Percentiles rank a stretch among this genome's conserved stretches.
Evolutionary conservation across 2,329 filamentous ascomycete genomes (phyloP).

Genomic region (Monosporascus sp.): DNA sequence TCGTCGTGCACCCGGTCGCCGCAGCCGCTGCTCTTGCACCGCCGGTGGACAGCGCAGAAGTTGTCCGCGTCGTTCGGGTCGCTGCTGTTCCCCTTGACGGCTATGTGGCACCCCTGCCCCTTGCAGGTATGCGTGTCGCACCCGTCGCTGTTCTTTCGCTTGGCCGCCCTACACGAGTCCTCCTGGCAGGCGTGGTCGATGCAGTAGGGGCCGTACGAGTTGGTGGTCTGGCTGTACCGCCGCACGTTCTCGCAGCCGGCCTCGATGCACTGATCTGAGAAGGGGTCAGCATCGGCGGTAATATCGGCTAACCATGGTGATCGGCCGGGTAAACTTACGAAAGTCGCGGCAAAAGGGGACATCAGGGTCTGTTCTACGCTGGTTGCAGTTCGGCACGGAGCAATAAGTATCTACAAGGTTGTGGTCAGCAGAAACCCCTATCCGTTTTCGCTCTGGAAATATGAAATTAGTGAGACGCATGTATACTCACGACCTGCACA

Average conservation of each 20-base stretch:
- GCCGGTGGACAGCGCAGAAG: constrained; percentile 14
- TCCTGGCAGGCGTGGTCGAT: constrained; percentile 8
- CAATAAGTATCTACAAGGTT: not conserved
- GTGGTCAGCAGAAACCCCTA: not conserved
- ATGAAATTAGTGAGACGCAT: not conserved
- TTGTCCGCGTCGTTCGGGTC: not conserved
- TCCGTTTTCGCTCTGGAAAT: not conserved
- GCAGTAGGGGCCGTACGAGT: not conserved
- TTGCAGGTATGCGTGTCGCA: constrained; percentile 16
- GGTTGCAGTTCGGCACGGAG: constrained; percentile 6
- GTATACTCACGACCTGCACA: not conserved
- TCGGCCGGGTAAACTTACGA: not conserved
- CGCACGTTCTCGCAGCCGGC: not conserved
- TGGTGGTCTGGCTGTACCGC: not conserved
- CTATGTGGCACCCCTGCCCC: constrained; percentile 4
- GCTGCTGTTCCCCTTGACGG: constrained; percentile 6
- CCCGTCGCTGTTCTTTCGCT: not conserved
- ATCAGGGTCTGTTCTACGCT: not conserved
- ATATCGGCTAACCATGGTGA: not conserved
- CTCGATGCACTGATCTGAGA: not conserved
- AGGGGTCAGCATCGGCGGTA: not conserved
- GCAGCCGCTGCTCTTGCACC: constrained; percentile 13
- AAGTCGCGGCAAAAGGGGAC: not conserved
- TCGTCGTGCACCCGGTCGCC: constrained; percentile 25
- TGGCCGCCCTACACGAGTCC: not conserved